Percentiles rank a stretch among this genome's conserved stretches.
These are phyloP conservation scores for Sherardia arvensis DNA, from an alignment of 257 asterid genomes.

Conservation along the genomic window DNA sequence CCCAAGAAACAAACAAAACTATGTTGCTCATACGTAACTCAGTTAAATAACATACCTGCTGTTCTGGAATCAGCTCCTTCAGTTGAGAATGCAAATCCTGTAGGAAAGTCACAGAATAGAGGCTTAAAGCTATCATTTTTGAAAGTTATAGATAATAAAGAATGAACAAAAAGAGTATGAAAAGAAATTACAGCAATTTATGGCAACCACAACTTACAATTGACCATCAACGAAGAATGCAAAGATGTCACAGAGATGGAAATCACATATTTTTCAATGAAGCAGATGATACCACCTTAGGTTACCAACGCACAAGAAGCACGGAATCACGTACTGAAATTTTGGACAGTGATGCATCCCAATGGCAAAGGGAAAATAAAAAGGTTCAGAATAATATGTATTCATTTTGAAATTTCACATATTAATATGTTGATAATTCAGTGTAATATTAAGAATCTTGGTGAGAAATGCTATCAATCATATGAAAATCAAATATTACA, in stretches of 20 bases:
- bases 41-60: conserved; percentile 35
- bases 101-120: conserved; percentile 4
- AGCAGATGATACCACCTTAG: neutral
- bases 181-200: neutral
- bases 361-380: neutral
- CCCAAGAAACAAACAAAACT: too few relatives aligned
- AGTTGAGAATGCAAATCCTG: conserved; percentile 78
- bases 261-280: neutral
- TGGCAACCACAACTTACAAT: neutral
- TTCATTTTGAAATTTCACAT: too few relatives aligned
- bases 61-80: conserved; percentile 81
- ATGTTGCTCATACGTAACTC: neutral
- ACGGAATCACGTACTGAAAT: neutral
- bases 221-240: neutral
- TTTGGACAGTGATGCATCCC: neutral
- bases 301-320: neutral
- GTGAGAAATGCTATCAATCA: too few relatives aligned
- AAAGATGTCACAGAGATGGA: neutral
- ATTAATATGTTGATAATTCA: too few relatives aligned
- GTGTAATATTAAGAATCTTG: too few relatives aligned
- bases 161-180: neutral
- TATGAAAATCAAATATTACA: neutral
- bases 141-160: neutral
- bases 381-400: too few relatives aligned
- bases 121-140: neutral